Percentiles rank a stretch among this genome's conserved stretches.
Evolutionary conservation across 345 rosid genomes (phyloP).

Genomic region (Brassica juncea): DNA sequence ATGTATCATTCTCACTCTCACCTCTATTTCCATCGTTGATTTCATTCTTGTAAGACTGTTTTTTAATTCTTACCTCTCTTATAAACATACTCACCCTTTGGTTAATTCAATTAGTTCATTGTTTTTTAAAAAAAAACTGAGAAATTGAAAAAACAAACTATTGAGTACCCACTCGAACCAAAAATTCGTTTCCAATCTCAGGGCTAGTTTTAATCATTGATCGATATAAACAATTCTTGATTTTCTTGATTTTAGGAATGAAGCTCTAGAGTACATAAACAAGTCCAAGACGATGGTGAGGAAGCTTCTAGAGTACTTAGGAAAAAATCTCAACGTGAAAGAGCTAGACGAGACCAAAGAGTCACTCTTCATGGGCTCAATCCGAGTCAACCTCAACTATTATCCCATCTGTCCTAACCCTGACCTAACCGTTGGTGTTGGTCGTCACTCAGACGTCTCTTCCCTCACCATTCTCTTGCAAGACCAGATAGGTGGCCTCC

Average conservation of each 20-base stretch:
- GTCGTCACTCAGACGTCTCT: conserved; percentile 49
- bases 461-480: conserved; percentile 48
- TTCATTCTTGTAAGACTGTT: no score
- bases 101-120: no score
- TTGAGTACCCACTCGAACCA: no score
- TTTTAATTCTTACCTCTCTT: no score
- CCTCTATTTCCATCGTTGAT: no score
- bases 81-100: no score
- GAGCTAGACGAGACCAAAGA: conserved; percentile 43
- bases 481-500: conserved; percentile 49
- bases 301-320: conserved; percentile 43
- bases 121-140: no score
- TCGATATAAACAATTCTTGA: not conserved
- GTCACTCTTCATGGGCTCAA: conserved; percentile 44
- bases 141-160: no score
- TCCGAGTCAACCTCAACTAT: conserved; percentile 46
- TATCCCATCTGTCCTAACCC: conserved; percentile 52
- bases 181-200: no score
- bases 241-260: conserved; percentile 34
- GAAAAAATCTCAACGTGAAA: conserved; percentile 44
- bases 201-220: not conserved
- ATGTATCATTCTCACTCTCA: no score
- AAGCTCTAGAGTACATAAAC: conserved; percentile 50
- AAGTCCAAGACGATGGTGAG: conserved; percentile 43
- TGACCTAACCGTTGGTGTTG: conserved; percentile 48